phyloP scores from a whole-genome alignment of 495 filamentous ascomycete species.

The Ascobolus immersus region DNA sequence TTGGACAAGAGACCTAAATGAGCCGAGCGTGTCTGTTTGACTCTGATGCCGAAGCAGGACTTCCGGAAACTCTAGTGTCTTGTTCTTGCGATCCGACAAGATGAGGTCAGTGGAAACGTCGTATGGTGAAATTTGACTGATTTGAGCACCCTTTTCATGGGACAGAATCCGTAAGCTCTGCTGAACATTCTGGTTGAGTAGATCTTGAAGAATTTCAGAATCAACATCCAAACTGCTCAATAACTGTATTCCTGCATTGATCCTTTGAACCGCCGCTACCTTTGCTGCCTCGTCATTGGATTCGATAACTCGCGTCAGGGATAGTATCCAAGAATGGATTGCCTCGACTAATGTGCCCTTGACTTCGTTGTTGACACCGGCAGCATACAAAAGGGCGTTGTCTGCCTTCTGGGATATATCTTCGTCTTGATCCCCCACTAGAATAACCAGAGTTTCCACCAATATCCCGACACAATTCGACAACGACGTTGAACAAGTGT shows the following conservation, averaged over 20 bases:
- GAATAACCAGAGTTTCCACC: slow-evolving; percentile 54
- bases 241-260: slow-evolving; percentile 46
- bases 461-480: slow-evolving; percentile 27
- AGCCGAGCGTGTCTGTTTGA: slow-evolving; percentile 31
- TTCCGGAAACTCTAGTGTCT: slow-evolving; percentile 26
- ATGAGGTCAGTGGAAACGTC: too few relatives aligned
- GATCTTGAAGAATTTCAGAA: slow-evolving; percentile 41
- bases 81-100: too few relatives aligned
- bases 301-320: slow-evolving; percentile 62
- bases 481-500: slow-evolving; percentile 53
- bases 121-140: too few relatives aligned
- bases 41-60: slow-evolving; percentile 38
- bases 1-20: too few relatives aligned
- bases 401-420: slow-evolving; percentile 16
- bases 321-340: slow-evolving; percentile 55
- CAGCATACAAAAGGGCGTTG: slow-evolving; percentile 30
- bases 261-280: slow-evolving; percentile 39
- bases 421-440: slow-evolving; percentile 29
- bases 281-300: slow-evolving; percentile 57
- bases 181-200: slow-evolving; percentile 35
- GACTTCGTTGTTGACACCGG: slow-evolving; percentile 35
- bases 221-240: slow-evolving; percentile 38
- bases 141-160: too few relatives aligned
- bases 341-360: slow-evolving; percentile 42
- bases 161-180: too few relatives aligned